phyloP scores from a whole-genome alignment of 2,329 filamentous ascomycete genomes.

The Xylaria sp. region DNA sequence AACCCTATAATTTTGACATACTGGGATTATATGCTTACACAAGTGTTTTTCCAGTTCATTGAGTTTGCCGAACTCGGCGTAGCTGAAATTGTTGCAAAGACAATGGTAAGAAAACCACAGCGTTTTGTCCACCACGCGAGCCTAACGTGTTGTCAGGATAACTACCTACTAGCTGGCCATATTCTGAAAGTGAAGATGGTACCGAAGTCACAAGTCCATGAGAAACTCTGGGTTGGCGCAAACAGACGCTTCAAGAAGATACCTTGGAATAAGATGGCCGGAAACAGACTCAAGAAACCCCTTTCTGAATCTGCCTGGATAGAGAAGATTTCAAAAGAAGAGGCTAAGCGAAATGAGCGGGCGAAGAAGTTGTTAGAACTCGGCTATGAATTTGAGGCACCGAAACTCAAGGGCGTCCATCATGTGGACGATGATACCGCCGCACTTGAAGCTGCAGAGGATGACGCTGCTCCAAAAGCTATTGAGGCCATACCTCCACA shows the following conservation, averaged over 20 bases:
- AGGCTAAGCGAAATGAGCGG: conserved; percentile 74
- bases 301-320: conserved; percentile 82
- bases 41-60: conserved; percentile 68
- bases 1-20: not conserved
- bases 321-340: conserved; percentile 77
- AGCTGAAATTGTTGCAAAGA: conserved; percentile 92
- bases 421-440: conserved; percentile 53
- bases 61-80: conserved; percentile 82
- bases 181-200: conserved; percentile 89
- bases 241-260: conserved; percentile 90
- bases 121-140: not conserved
- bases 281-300: conserved; percentile 77
- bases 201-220: conserved; percentile 79
- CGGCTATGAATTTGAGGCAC: conserved; percentile 85
- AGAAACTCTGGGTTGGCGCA: conserved; percentile 87
- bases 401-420: conserved; percentile 71
- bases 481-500: conserved; percentile 53
- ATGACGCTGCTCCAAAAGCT: conserved; percentile 52
- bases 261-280: conserved; percentile 88
- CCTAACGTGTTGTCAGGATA: conserved; percentile 38
- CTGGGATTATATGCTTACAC: conserved; percentile 13
- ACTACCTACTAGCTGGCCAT: conserved; percentile 91
- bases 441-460: conserved; percentile 52
- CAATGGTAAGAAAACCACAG: conserved; percentile 70
- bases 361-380: conserved; percentile 80